Conservation (phyloP, 345 rosid species). For the Clarkia xantiana region DNA sequence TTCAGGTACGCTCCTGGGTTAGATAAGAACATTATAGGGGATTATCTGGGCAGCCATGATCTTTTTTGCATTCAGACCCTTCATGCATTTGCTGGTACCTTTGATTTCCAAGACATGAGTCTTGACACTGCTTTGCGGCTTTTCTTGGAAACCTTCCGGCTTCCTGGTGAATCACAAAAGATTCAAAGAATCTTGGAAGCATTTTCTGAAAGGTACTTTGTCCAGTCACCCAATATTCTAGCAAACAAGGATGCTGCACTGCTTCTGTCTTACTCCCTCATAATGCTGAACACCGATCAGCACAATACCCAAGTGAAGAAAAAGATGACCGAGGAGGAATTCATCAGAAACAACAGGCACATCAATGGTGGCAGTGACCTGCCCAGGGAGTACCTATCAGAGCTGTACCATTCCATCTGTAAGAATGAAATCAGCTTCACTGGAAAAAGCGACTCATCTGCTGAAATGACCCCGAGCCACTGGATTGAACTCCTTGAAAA, state of each 20-base stretch:
- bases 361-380: conserved; percentile 87
- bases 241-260: conserved; percentile 96
- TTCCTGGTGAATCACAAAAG: conserved; percentile 98
- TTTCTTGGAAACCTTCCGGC: conserved; percentile 84
- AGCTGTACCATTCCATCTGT: conserved; percentile 79
- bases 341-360: conserved; percentile 80
- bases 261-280: conserved; percentile 81
- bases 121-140: conserved; percentile 86
- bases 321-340: conserved; percentile 97
- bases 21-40: conserved; percentile 96
- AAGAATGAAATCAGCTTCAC: conserved; percentile 92
- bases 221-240: conserved; percentile 80
- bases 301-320: conserved; percentile 95
- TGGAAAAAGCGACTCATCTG: conserved; percentile 74
- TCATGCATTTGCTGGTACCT: conserved; percentile 95
- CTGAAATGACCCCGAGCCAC: conserved; percentile 94
- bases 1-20: conserved; percentile 93
- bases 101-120: conserved; percentile 93
- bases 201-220: conserved; percentile 90
- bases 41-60: conserved; percentile 94
- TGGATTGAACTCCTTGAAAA: conserved; percentile 98
- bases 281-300: conserved; percentile 94
- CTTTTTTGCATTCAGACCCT: conserved; percentile 96
- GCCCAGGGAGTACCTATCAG: conserved; percentile 74
- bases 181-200: conserved; percentile 97